A percentile compares a stretch with the other conserved stretches of the same genome.
Conservation (phyloP, 2,329 filamentous ascomycete species). For the Verticillium klebahnii region DNA sequence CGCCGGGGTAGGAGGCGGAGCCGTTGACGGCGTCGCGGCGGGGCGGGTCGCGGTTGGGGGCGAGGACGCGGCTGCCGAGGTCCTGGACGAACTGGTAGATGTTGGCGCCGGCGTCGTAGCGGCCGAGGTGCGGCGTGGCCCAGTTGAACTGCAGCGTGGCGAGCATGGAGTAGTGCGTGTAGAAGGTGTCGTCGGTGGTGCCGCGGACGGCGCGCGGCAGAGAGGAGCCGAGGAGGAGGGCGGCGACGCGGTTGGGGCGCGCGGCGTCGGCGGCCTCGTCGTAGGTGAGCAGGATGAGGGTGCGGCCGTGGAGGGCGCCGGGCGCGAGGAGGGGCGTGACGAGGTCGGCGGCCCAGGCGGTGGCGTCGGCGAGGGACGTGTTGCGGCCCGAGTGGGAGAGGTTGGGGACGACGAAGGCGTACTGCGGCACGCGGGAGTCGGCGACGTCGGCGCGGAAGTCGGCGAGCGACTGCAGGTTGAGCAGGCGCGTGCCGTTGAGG, state of each 20-base stretch:
- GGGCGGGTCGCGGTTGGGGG: slow-evolving; percentile 29
- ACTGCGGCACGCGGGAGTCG: slow-evolving; percentile 56
- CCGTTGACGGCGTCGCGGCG: slow-evolving; percentile 29
- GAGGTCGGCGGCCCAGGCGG: slow-evolving; percentile 47
- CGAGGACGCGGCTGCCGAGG: slow-evolving; percentile 25
- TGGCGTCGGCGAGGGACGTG: slow-evolving; percentile 44
- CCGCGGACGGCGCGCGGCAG: slow-evolving; percentile 41
- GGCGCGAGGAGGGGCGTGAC: slow-evolving; percentile 44
- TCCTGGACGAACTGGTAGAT: slow-evolving; percentile 35
- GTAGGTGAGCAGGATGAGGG: slow-evolving; percentile 53
- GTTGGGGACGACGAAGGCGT: slow-evolving; percentile 58
- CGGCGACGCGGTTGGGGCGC: slow-evolving; percentile 47
- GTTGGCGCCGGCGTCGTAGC: slow-evolving; percentile 34
- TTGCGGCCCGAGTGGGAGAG: slow-evolving; percentile 65
- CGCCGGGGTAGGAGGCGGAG: slow-evolving; percentile 36
- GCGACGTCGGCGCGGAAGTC: slow-evolving; percentile 56
- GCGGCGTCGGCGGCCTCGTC: slow-evolving; percentile 52
- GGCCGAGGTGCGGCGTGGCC: slow-evolving; percentile 34
- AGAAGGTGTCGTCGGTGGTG: slow-evolving; percentile 45
- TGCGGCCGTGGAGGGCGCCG: slow-evolving; percentile 44
- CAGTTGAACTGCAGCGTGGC: slow-evolving; percentile 37
- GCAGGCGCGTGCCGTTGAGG: slow-evolving; percentile 40
- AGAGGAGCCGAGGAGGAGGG: slow-evolving; percentile 50
- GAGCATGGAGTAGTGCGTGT: slow-evolving; percentile 39
- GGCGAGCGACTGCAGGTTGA: slow-evolving; percentile 58